A percentile compares a stretch with the other conserved stretches of the same genome.
Conservation (phyloP, 805 yeast genomes). For the Ogataea pini region DNA sequence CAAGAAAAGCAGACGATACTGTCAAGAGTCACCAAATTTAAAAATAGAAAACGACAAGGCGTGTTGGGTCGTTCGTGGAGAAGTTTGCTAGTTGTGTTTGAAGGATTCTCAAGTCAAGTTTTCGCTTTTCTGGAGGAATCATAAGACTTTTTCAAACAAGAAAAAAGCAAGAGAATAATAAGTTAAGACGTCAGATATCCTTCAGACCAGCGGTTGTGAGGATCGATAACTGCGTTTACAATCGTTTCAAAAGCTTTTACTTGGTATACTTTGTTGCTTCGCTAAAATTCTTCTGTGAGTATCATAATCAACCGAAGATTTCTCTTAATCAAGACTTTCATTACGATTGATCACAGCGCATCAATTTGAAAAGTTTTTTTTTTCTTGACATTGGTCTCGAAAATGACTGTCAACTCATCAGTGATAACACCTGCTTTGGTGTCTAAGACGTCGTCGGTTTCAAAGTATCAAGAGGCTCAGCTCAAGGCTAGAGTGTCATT, state of each 20-base stretch:
- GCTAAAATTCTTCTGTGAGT: not conserved
- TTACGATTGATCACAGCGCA: conserved; percentile 7
- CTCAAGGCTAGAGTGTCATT: conserved; percentile 9
- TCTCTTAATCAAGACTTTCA: conserved; percentile 2
- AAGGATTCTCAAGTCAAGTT: not conserved
- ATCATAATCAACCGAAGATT: not conserved
- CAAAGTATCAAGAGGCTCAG: conserved; percentile 8
- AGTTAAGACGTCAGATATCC: not conserved
- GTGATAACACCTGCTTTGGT: conserved; percentile 1
- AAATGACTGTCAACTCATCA: conserved; percentile 18
- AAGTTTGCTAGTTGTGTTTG: not conserved
- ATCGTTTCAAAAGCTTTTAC: not conserved
- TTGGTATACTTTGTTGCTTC: not conserved
- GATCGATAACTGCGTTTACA: not conserved
- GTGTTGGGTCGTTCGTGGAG: not conserved
- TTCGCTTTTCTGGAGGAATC: not conserved
- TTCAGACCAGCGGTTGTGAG: not conserved
- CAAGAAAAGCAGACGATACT: conserved; percentile 3
- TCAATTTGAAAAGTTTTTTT: not conserved
- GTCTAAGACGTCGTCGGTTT: conserved; percentile 11
- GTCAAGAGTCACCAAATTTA: not conserved
- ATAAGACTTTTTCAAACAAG: conserved; percentile 1
- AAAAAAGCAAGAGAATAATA: not conserved
- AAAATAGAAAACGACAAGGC: not conserved
- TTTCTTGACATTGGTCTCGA: not conserved